Conservation (phyloP, 1,284 basidiomycete species). For the Fistulinella cinereoalba region DNA sequence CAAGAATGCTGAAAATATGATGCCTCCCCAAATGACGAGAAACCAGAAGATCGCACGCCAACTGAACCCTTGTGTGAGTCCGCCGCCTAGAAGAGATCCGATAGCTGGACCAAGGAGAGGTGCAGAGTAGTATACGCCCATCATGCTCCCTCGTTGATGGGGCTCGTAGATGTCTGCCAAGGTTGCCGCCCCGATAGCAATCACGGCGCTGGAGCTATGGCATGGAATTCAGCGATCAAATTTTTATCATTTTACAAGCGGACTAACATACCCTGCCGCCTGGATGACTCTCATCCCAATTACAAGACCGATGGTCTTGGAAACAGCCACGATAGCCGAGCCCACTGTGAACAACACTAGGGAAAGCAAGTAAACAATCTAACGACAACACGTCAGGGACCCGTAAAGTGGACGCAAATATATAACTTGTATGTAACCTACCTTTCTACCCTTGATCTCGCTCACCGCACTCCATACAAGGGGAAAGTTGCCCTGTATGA, state of each 20-base stretch:
- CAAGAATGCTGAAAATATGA: conserved; percentile 57
- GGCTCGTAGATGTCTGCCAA: conserved; percentile 83
- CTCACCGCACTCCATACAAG: conserved; percentile 72
- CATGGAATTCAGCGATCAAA: too few species aligned
- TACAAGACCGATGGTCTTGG: conserved; percentile 63
- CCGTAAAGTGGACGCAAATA: neutral
- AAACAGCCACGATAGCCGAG: conserved; percentile 62
- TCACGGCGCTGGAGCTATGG: conserved; percentile 78
- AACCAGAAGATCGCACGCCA: conserved; percentile 90
- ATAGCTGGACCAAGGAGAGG: conserved; percentile 59
- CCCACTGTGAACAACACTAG: conserved; percentile 60
- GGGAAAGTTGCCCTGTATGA: conserved; percentile 71
- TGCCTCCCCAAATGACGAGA: conserved; percentile 58
- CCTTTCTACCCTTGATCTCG: conserved; percentile 81
- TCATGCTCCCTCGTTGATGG: conserved; percentile 73
- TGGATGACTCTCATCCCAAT: conserved; percentile 75
- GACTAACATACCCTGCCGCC: conserved; percentile 57
- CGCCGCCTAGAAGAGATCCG: conserved; percentile 73
- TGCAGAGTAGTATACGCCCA: conserved; percentile 75
- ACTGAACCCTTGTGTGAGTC: conserved; percentile 61
- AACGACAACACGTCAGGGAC: neutral
- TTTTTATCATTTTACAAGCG: too few species aligned
- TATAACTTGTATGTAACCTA: too few species aligned
- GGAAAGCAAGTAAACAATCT: conserved; percentile 70
- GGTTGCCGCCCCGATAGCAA: conserved; percentile 78